Percentiles rank a stretch among this genome's conserved stretches.
These are phyloP conservation scores for Bipolaris oryzae DNA, from an alignment of 2,329 filamentous ascomycete species.

Conservation along the genomic window DNA sequence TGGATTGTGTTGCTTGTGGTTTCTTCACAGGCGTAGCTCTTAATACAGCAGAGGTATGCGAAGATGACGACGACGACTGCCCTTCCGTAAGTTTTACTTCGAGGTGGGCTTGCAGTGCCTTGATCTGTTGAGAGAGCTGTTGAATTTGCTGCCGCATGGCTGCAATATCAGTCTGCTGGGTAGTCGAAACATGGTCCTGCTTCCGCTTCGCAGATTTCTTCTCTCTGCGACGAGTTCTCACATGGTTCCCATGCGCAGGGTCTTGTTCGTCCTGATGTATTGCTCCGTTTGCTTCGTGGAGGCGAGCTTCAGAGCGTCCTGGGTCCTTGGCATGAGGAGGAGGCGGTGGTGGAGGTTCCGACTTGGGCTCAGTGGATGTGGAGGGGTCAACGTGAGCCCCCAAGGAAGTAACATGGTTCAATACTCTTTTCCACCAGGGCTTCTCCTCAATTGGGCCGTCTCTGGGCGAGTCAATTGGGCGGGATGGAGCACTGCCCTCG, in stretches of 20 bases:
- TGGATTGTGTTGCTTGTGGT: background rate
- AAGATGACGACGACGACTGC: background rate
- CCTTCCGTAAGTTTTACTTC: background rate
- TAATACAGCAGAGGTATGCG: background rate
- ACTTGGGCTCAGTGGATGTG: conserved; percentile 1
- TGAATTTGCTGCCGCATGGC: conserved; percentile 19
- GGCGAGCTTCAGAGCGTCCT: background rate
- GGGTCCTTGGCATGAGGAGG: background rate
- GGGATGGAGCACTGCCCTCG: background rate
- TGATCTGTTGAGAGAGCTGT: conserved; percentile 23
- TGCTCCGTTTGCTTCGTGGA: background rate
- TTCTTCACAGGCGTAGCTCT: background rate
- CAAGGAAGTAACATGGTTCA: conserved; percentile 1
- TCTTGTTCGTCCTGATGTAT: background rate
- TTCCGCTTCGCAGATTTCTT: background rate
- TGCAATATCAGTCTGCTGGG: background rate
- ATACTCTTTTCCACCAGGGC: conserved; percentile 12
- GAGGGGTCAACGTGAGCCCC: background rate
- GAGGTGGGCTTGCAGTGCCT: conserved; percentile 14
- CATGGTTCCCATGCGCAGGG: background rate
- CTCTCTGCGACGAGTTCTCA: background rate
- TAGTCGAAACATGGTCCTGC: background rate
- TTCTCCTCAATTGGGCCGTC: background rate
- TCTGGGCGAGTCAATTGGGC: background rate
- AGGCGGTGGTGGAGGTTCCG: background rate